Percentiles rank a stretch among this genome's conserved stretches.
Evolutionary conservation across 257 asterid genomes (phyloP).

Genomic region (Jaltomata sinuosa): DNA sequence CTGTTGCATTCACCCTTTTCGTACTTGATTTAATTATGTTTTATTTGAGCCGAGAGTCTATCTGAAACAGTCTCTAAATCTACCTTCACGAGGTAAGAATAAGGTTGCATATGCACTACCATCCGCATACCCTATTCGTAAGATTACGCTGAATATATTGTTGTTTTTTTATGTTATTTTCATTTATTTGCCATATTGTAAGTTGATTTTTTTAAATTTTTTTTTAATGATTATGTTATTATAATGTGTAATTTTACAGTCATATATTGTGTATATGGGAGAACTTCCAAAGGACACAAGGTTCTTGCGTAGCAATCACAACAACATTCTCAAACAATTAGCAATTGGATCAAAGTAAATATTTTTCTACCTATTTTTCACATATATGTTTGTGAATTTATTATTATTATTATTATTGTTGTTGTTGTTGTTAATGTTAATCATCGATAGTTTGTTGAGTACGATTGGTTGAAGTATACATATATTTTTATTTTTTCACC

Average conservation of each 20-base stretch:
- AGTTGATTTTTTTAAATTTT: neutral
- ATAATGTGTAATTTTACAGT: neutral
- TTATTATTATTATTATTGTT: neutral
- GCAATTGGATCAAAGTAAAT: slow-evolving; percentile 9
- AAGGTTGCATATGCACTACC: neutral
- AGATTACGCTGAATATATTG: neutral
- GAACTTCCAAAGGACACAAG: neutral
- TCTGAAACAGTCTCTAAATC: rapidly evolving
- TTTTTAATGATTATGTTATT: neutral
- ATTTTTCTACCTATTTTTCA: neutral
- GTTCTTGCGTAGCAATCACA: neutral
- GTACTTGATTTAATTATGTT: neutral
- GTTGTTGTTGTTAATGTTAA: neutral
- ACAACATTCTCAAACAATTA: neutral
- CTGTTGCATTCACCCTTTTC: neutral
- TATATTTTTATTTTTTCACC: neutral
- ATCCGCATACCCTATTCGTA: neutral
- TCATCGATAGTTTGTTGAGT: neutral
- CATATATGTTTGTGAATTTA: too few species aligned
- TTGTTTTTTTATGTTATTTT: neutral
- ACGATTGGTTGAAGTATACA: neutral
- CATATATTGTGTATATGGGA: slow-evolving; percentile 13
- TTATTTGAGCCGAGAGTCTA: neutral
- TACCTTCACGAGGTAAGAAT: neutral
- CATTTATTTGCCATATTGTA: neutral